phyloP scores from a whole-genome alignment of 805 yeast species.

The Cyberlindnera lachancei region DNA sequence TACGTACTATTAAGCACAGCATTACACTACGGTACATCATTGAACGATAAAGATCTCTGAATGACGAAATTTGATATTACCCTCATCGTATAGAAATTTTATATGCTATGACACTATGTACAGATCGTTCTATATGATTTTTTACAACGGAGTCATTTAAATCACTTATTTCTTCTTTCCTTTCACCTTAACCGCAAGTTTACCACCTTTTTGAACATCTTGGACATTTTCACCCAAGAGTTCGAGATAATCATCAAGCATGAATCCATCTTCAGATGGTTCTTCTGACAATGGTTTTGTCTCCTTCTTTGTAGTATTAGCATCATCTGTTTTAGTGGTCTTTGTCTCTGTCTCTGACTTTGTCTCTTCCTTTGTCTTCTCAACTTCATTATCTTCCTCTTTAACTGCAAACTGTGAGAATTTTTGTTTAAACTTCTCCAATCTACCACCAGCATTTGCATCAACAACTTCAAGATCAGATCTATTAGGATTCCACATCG shows the following conservation, averaged over 20 bases:
- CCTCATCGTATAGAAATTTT: no score
- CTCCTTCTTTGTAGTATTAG: slow-evolving; percentile 3
- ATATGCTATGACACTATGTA: not conserved
- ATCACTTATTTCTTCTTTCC: slow-evolving; percentile 29
- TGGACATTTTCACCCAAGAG: slow-evolving; percentile 50
- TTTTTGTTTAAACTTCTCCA: slow-evolving; percentile 66
- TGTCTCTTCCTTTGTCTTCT: slow-evolving; percentile 2
- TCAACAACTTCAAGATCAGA: slow-evolving; percentile 68
- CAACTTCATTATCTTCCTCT: slow-evolving; percentile 17
- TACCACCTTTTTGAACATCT: slow-evolving; percentile 52
- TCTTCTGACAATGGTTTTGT: slow-evolving; percentile 4
- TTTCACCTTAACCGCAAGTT: slow-evolving; percentile 39
- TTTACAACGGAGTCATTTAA: not conserved
- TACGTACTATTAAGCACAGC: no score
- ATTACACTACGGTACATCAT: no score
- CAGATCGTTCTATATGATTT: no score
- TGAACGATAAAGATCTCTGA: no score
- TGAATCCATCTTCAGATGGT: slow-evolving; percentile 10
- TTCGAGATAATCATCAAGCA: slow-evolving; percentile 45
- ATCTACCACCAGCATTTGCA: slow-evolving; percentile 77
- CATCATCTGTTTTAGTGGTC: slow-evolving; percentile 4
- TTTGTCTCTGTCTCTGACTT: slow-evolving; percentile 12
- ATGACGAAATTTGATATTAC: no score
- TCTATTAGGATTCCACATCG: slow-evolving; percentile 85
- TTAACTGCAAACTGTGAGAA: slow-evolving; percentile 44